Evolutionary conservation across 345 rosid genomes (phyloP).

Genomic region (Salix arbutifolia): DNA sequence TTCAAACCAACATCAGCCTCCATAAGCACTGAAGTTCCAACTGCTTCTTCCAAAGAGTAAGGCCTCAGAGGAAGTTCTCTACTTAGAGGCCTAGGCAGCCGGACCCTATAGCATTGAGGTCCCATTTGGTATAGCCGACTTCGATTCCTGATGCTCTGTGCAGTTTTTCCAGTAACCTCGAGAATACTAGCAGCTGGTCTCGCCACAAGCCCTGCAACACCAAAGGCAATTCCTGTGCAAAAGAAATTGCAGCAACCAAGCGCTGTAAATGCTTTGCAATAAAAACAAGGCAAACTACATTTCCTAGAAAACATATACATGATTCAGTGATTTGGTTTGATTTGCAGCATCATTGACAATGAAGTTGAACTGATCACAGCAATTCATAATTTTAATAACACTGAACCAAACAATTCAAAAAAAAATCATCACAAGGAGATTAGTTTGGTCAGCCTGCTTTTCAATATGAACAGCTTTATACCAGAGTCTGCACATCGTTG

Average conservation of each 20-base stretch:
- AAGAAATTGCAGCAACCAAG: slow-evolving; percentile 6
- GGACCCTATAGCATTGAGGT: slow-evolving; percentile 51
- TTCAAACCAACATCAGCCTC: slow-evolving; percentile 57
- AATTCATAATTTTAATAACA: background rate
- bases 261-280: background rate
- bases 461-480: background rate
- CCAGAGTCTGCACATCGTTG: background rate
- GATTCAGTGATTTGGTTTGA: background rate
- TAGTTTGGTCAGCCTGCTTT: background rate
- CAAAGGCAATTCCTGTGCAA: slow-evolving; percentile 66
- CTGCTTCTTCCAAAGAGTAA: slow-evolving; percentile 91
- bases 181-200: slow-evolving; percentile 95
- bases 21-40: slow-evolving; percentile 64
- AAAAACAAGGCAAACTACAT: background rate
- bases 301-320: background rate
- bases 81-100: slow-evolving; percentile 75
- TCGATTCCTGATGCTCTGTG: slow-evolving; percentile 85
- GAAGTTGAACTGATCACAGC: background rate
- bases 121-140: slow-evolving; percentile 61
- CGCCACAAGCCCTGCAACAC: slow-evolving; percentile 93
- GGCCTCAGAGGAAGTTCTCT: slow-evolving; percentile 77
- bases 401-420: background rate
- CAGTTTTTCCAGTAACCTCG: slow-evolving; percentile 89
- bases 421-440: background rate
- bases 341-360: background rate